Evolutionary conservation across 306 rosid species (phyloP).

Genomic region (Vigna reflexopilosa): DNA sequence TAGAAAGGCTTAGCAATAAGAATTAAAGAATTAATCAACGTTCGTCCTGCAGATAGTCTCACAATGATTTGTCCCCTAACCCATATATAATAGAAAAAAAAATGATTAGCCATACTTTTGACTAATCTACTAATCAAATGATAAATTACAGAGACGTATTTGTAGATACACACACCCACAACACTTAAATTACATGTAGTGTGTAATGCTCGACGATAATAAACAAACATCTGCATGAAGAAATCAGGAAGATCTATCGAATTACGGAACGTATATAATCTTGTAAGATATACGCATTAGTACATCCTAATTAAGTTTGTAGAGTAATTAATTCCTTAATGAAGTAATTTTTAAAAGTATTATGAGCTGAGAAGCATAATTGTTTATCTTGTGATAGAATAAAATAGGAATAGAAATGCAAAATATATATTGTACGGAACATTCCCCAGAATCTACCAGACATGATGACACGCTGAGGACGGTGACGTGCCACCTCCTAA

Average conservation of each 20-base stretch:
- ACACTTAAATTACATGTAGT: neutral
- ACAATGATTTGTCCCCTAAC: neutral
- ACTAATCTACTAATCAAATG: no score
- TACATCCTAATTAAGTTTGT: no score
- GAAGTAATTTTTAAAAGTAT: no score
- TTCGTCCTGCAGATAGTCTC: no score
- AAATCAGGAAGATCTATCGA: no score
- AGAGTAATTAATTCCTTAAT: no score
- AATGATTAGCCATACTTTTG: neutral
- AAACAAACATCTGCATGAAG: neutral
- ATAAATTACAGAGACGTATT: no score
- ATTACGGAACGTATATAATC: no score
- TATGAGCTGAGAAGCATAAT: neutral
- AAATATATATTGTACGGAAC: neutral
- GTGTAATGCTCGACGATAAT: neutral
- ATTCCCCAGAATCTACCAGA: neutral
- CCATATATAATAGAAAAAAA: neutral
- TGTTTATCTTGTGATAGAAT: neutral
- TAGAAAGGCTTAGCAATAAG: no score
- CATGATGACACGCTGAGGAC: neutral
- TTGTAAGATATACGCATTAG: no score
- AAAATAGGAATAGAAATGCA: neutral
- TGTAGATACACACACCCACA: no score
- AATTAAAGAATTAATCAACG: no score
- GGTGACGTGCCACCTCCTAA: conserved; percentile 2